Percentiles rank a stretch among this genome's conserved stretches.
Conservation (phyloP, 306 rosid species). For the Prunus mongolica region DNA sequence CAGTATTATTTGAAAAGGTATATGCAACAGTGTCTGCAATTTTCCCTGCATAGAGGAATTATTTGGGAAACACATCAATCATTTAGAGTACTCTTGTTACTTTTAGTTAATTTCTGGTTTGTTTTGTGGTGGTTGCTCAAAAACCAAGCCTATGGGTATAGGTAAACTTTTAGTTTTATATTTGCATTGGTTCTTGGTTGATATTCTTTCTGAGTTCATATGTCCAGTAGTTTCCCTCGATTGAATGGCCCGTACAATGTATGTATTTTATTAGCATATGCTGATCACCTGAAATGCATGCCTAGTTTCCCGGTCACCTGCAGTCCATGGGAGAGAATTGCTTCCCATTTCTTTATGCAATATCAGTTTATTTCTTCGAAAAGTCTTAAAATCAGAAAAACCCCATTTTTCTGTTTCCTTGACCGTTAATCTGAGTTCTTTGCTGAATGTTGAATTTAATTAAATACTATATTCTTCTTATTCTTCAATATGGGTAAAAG, state of each 20-base stretch:
- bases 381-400: not conserved
- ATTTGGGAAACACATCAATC: not conserved
- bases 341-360: not conserved
- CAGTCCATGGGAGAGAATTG: not conserved
- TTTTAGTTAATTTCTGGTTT: not conserved
- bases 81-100: not conserved
- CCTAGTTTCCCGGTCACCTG: conserved; percentile 1
- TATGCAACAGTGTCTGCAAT: not conserved
- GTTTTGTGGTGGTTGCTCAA: not conserved
- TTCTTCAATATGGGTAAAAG: not conserved
- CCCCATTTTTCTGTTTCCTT: not conserved
- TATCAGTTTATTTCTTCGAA: not conserved
- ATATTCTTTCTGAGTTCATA: not conserved
- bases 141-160: not conserved
- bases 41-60: not conserved
- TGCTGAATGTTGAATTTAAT: not conserved
- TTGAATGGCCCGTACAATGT: not conserved
- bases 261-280: not conserved
- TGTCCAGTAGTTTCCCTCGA: not conserved
- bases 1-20: not conserved
- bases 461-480: not conserved
- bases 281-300: conserved; percentile 3
- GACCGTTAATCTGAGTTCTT: not conserved
- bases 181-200: not conserved
- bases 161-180: not conserved